Evolutionary conservation across 2,329 filamentous ascomycete genomes (phyloP), one percentile per base, ranked within the genome.

Genomic region (Xylariaceae sp.): DNA sequence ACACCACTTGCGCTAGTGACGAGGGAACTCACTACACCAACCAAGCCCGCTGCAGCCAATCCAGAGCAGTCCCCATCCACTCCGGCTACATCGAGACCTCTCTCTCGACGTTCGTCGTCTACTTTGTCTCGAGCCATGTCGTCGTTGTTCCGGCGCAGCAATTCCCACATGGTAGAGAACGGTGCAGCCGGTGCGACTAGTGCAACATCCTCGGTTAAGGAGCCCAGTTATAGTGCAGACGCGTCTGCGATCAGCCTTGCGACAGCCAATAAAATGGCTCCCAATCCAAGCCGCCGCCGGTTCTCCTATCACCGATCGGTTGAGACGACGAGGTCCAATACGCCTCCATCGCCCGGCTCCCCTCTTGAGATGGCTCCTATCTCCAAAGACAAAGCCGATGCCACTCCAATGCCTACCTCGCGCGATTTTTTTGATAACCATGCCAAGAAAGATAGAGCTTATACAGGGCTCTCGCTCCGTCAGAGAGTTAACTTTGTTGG

Each of bases 381-480:
- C 29, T 40, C 57, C 9, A 62, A 62, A 16, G 51, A 60, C 47
- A 61, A 53, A 35, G 60, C 65, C 3, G 64, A 67, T 66, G 30
- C 61, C 36, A 45, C 61, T 3, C 53, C 42, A 11, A 63, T 79
- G 26, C 77, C 80, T 8, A 72, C 66, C 1, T 65, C 74, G 2
- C 70, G 72, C 3, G 79, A 81, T 54, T 80, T 81, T 43, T 59
- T 76, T 18, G 64, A 67, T n/a, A 72, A 68, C 37, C 72, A 73
- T 47, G 75, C 74, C 59, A 79, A 77, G 64, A 85, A 83, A 69
- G 73, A 73, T 52, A 77, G 80, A 13, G 74, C 79, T 4, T 73
- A 75, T 2, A 84, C 81, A 4, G 80, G 79, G 20, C 65, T 83
- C 18, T 74, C 71, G 7, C 59, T 84, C 2, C 77, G 79, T 35